phyloP scores from a whole-genome alignment of 169 alveolate genomes.

The Plasmodium fragile region DNA sequence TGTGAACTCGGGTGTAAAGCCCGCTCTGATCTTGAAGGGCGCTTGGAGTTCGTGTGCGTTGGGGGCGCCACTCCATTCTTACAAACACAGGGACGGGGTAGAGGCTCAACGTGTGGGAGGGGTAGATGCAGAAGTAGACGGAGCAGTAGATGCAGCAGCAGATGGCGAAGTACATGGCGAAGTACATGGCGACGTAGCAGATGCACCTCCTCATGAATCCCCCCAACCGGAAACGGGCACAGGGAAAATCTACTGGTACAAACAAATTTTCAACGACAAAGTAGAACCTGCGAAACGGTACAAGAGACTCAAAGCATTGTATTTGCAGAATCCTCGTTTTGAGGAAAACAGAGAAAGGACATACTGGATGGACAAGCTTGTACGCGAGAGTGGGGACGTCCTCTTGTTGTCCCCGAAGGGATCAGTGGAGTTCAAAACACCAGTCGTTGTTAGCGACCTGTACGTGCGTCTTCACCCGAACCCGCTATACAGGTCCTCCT shows the following conservation, averaged over 20 bases:
- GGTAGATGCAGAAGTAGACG: neutral
- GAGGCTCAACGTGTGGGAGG: neutral
- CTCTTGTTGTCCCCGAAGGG: conserved; percentile 61
- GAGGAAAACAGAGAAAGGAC: conserved; percentile 11
- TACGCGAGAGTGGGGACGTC: neutral
- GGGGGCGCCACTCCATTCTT: neutral
- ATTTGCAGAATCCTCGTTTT: neutral
- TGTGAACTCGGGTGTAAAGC: neutral
- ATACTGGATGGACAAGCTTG: neutral
- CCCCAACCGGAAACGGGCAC: neutral
- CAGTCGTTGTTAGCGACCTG: conserved; percentile 44
- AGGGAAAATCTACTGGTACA: conserved; percentile 6
- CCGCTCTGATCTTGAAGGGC: conserved; percentile 11
- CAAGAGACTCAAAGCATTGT: conserved; percentile 24
- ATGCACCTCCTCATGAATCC: neutral
- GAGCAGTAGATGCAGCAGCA: neutral
- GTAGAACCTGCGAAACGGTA: conserved; percentile 12
- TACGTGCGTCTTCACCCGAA: conserved; percentile 30
- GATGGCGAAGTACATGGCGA: no score
- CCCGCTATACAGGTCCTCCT: conserved; percentile 19
- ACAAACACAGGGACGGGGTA: neutral
- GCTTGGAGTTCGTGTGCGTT: conserved; percentile 21
- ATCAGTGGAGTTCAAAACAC: conserved; percentile 1
- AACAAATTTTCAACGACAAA: conserved; percentile 8
- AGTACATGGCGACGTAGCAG: neutral